Percentiles rank a stretch among this genome's conserved stretches.
Conservation (phyloP, 2,329 filamentous ascomycete species). For the Paracamarosporium sp. region DNA sequence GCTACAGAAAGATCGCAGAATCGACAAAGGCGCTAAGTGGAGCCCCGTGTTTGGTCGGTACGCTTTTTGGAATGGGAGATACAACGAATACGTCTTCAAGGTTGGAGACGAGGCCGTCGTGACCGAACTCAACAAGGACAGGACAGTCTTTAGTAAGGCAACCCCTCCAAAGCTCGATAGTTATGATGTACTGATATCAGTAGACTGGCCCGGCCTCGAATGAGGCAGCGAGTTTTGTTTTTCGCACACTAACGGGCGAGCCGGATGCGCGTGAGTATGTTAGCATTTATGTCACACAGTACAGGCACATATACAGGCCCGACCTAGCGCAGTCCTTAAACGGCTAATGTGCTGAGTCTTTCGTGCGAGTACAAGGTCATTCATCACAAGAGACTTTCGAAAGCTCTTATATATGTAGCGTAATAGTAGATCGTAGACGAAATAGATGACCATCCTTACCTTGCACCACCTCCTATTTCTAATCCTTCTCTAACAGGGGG, state of each 20-base stretch:
- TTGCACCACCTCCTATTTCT: background rate
- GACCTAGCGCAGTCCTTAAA: background rate
- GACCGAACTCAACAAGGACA: conserved; percentile 45
- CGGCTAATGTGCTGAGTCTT: background rate
- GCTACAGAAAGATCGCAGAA: conserved; percentile 52
- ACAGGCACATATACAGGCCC: background rate
- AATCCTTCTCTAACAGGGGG: background rate
- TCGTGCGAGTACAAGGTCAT: background rate
- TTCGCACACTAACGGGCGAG: background rate
- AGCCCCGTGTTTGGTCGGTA: conserved; percentile 58
- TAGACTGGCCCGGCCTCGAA: conserved; percentile 6
- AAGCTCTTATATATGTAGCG: background rate
- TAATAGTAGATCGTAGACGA: background rate
- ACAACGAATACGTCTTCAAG: conserved; percentile 21
- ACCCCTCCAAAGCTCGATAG: background rate
- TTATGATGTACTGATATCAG: background rate
- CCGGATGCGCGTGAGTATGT: background rate
- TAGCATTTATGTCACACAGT: background rate
- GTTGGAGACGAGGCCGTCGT: conserved; percentile 55
- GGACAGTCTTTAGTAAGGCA: conserved; percentile 53
- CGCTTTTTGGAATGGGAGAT: conserved; percentile 45
- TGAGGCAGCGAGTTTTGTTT: background rate
- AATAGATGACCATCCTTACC: background rate
- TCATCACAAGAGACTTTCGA: too few species aligned
- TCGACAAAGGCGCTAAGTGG: conserved; percentile 55